Evolutionary conservation across 2,329 filamentous ascomycete genomes (phyloP).

Genomic region (Penicillium sp.): DNA sequence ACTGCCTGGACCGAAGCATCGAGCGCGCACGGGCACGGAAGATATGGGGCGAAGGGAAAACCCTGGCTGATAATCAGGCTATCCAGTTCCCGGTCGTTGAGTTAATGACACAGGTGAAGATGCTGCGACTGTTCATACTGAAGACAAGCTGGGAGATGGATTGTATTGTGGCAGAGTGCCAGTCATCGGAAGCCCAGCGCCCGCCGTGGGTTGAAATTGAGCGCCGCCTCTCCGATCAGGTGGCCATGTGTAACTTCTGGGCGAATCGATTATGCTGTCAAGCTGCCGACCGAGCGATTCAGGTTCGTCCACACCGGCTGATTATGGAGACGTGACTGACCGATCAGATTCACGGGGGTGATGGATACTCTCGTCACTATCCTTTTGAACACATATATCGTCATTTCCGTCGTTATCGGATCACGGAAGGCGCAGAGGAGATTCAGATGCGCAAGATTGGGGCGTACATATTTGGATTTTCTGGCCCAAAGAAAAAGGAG

Average conservation of each 20-base stretch:
- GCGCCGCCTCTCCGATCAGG: slow-evolving; percentile 58
- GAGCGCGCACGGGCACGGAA: slow-evolving; percentile 55
- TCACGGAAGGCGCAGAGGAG: slow-evolving; percentile 64
- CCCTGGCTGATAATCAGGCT: slow-evolving; percentile 52
- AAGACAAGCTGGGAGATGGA: slow-evolving; percentile 64
- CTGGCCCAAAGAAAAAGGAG: slow-evolving; percentile 18
- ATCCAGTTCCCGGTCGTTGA: slow-evolving; percentile 65
- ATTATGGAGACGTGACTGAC: background rate
- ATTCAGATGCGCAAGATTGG: slow-evolving; percentile 66
- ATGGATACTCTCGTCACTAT: slow-evolving; percentile 57
- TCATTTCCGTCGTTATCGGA: slow-evolving; percentile 61
- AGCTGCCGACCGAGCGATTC: slow-evolving; percentile 62
- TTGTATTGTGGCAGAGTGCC: slow-evolving; percentile 36
- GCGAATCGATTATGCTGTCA: slow-evolving; percentile 60
- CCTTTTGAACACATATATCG: slow-evolving; percentile 66
- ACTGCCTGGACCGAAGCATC: slow-evolving; percentile 58
- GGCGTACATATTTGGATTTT: slow-evolving; percentile 56
- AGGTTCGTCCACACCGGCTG: slow-evolving; percentile 38
- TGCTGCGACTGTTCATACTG: slow-evolving; percentile 60
- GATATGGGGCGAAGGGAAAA: slow-evolving; percentile 27
- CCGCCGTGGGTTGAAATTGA: slow-evolving; percentile 55
- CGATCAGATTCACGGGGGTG: slow-evolving; percentile 52
- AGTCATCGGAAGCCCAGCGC: slow-evolving; percentile 12
- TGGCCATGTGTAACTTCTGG: slow-evolving; percentile 66
- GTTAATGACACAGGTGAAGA: slow-evolving; percentile 58